Percentiles rank a stretch among this genome's conserved stretches.
Evolutionary conservation across 495 filamentous ascomycete species (phyloP).

Genomic region (Copromyces sp.): DNA sequence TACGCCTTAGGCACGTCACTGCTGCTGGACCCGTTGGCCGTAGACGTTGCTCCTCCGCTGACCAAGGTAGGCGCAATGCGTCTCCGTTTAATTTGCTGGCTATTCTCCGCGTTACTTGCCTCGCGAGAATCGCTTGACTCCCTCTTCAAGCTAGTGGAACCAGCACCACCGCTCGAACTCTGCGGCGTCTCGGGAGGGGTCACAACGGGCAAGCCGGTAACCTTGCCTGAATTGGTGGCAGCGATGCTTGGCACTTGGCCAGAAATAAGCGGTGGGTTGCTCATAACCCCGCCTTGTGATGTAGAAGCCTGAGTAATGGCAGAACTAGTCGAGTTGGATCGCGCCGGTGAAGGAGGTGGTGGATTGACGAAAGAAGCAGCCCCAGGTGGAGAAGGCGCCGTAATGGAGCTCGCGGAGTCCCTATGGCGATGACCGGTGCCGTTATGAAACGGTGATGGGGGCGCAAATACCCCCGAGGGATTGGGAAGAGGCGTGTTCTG

Average conservation of each 20-base stretch:
- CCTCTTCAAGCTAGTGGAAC: conserved; percentile 45
- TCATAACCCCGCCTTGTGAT: conserved; percentile 35
- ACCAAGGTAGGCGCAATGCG: conserved; percentile 70
- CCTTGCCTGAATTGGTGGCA: conserved; percentile 53
- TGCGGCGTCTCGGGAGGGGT: conserved; percentile 77
- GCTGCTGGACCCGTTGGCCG: background rate
- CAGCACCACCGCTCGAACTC: conserved; percentile 31
- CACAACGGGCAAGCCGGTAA: conserved; percentile 46
- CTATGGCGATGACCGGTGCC: conserved; percentile 37
- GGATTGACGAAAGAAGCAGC: conserved; percentile 35
- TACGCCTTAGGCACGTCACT: conserved; percentile 13
- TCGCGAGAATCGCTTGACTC: conserved; percentile 42
- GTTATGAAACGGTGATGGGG: conserved; percentile 46
- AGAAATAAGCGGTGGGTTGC: conserved; percentile 67
- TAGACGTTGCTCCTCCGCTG: conserved; percentile 4
- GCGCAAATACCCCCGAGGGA: conserved; percentile 48
- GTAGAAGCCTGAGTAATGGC: conserved; percentile 49
- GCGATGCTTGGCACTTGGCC: conserved; percentile 66
- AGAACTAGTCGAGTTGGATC: conserved; percentile 83
- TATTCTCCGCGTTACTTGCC: conserved; percentile 29
- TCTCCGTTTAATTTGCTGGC: conserved; percentile 52
- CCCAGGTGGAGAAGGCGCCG: conserved; percentile 47
- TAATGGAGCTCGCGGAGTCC: conserved; percentile 37
- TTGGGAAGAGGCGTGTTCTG: conserved; percentile 57
- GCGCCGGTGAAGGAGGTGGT: conserved; percentile 63